Evolutionary conservation across 78 protist genomes (phyloP), one percentile per base, ranked within the genome.

Genomic region (slime mould (Dictyostelium discoideum)): DNA sequence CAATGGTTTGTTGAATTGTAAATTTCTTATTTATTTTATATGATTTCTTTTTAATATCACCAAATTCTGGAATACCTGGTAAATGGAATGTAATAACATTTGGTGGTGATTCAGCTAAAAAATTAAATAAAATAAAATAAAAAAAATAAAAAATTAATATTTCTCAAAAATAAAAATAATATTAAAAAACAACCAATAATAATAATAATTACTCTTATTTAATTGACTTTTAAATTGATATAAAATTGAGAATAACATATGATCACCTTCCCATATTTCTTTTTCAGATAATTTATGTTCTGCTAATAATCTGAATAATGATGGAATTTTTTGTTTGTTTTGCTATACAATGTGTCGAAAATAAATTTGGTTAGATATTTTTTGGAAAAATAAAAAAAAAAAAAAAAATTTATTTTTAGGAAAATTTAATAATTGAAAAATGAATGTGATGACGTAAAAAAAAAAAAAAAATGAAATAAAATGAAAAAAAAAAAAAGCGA

Each of bases 201-300:
- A 44, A 44, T 7, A 44, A 67, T 67, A n/a, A 24, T n/a, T 24
- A 88, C 93, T 88, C 32, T 67, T 78, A 32, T 69, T 78, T 32
- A 88, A 44, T 26, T 88, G 93, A 22, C 85, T 92, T 85, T 93
- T 93, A 72, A 93, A 93, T 85, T 93, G 96, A 26, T 93, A 93
- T 26, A 93, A 24, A 44, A 93, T 93, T 60, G 96, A 22, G 26
- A 93, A 93, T 42, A 93, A 32, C 48, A 39, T 26, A 2, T 85
- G 92, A 40, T 93, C 80, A 48, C 96, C 96, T 60, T 93, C 96
- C 96, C 96, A 93, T 29, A 93, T 83, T 18, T 85, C 96, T 13
- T 81, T 48, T 50, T 93, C 96, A 57, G 96, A 78, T 42, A 93
- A 73, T 18, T 86, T 86, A n/a, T 93, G 89, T 54, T 92, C 96